These are phyloP conservation scores for Aspergillus ibericus DNA, from an alignment of 2,329 filamentous ascomycete species.

Conservation along the genomic window DNA sequence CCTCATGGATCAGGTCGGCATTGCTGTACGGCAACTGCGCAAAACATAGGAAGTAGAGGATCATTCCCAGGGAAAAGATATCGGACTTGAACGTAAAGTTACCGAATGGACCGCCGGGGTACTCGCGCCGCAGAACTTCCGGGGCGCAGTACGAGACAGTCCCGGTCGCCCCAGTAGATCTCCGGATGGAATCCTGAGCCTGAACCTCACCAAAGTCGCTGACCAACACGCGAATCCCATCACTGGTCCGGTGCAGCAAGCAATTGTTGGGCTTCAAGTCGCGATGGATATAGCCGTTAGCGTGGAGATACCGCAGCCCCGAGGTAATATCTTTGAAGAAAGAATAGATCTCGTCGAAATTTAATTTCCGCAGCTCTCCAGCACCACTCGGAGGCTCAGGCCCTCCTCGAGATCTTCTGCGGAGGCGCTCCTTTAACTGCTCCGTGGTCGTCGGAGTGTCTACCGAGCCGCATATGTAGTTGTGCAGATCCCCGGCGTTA, in stretches of 20 bases:
- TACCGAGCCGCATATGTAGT: slow-evolving; percentile 74
- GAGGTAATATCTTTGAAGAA: slow-evolving; percentile 95
- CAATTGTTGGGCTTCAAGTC: slow-evolving; percentile 97
- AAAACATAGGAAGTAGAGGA: slow-evolving; percentile 97
- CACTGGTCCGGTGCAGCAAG: slow-evolving; percentile 74
- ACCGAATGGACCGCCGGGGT: slow-evolving; percentile 68
- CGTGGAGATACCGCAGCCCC: slow-evolving; percentile 84
- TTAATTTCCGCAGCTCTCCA: slow-evolving; percentile 55
- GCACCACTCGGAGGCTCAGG: slow-evolving; percentile 61
- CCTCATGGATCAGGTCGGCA: slow-evolving; percentile 83
- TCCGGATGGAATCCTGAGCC: slow-evolving; percentile 74
- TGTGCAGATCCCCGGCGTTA: slow-evolving; percentile 86
- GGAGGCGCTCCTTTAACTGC: slow-evolving; percentile 82
- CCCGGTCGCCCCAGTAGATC: slow-evolving; percentile 88
- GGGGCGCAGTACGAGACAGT: slow-evolving; percentile 98
- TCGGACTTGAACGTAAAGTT: slow-evolving; percentile 98
- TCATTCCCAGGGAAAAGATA: slow-evolving; percentile 98
- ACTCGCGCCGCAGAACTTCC: slow-evolving; percentile 74
- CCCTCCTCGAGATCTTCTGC: slow-evolving; percentile 77
- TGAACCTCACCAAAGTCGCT: slow-evolving; percentile 99
- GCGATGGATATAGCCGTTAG: slow-evolving; percentile 89
- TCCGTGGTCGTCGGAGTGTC: slow-evolving; percentile 68
- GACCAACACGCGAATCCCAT: slow-evolving; percentile 76
- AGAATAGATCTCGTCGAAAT: slow-evolving; percentile 92
- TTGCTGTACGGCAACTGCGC: slow-evolving; percentile 80